Base-by-base conservation (phyloP, 805 yeast genomes). In the Spencermartinsiella europaea region DNA sequence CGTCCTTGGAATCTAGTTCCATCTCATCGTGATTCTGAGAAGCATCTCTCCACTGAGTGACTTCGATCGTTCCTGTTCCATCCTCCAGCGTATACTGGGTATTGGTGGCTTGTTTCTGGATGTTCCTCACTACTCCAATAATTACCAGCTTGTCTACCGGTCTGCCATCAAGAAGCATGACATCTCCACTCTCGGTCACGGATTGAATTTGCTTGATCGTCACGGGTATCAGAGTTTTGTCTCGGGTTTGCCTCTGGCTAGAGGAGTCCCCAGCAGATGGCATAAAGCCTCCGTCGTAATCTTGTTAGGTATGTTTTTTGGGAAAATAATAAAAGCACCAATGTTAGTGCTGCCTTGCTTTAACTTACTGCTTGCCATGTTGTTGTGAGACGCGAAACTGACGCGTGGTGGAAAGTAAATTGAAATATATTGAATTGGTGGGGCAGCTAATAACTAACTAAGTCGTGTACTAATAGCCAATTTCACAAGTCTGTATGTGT, bases 201-300 rank as follows among this genome's bases (percentile, higher is more conserved):
- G 76, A 79, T 51, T 69, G 67, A 41, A 81, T 63, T 63, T 81
- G 85, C 58, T 79, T 79, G 58, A 83, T 73, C 7, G 88, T 81
- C 15, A 83, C 83, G 0, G 89, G 83, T 8, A 70, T 58, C 16
- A 59, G 54, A 16, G 44, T 42, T 45, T 42, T 42, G 8, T 36
- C 22, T 3, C 22, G 31, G 5, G 21, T 10, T 15, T 34, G 25
- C 21, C 22, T 34, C n/a, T 39, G 21, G 33, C 41, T 34, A 8
- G 25, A n/a, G 34, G 7, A 40, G 16, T 8, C 20, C 15, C 33
- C 34, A 20, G n/a, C 42, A 17, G 42, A 35, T 4, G 45, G 31
- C 34, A 42, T 20, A 20, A 34, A 42, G 19, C 45, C 45, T 10
- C 45, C 45, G 8, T 15, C 37, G 16, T 5, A 20, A 7, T 12